Evolutionary conservation across 2,329 filamentous ascomycete species (phyloP), one percentile per base, ranked within the genome.

Genomic region (Paracoccidioides brasiliensis): DNA sequence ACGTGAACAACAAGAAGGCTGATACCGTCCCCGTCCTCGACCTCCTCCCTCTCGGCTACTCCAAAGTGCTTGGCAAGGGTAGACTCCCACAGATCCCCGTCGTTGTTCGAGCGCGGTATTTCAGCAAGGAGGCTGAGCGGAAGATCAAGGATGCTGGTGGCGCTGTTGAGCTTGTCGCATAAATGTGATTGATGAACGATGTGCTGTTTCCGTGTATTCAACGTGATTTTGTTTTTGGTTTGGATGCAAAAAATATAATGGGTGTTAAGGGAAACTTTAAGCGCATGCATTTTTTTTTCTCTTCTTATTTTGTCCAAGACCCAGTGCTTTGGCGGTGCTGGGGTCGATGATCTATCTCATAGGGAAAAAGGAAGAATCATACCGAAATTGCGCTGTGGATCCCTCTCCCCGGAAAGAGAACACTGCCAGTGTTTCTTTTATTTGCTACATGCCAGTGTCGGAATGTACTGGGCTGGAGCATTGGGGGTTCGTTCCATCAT

Each of bases 91-190:
- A 91, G 72, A 83, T 97, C 70, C 93, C 93, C 66, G 77, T 98
- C 69, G 88, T 98, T 70, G 90, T 98, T 66, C 88, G 88, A 73
- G 91, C 93, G 67, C 82, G 93, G 74, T 97, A 90, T 81, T 88
- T 98, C 78, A 90, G 85, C 82, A 86, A 87, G 74, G 85, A 95
- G 75, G 93, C 93, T 66, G 93, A 98, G 86, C 82, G 88, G 80
- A 98, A 98, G 87, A 96, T 98, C 78, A 95, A 88, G 75, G 89
- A 93, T 77, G 91, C 90, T 70, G 93, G 93, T 76, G 91, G 91
- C 78, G 88, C 95, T 71, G 80, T 95, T 70, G 89, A 96, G 83
- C 82, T 96, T 74, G 88, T 96, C 72, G 90, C 90, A 78, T 96
- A 86, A 81, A 70, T 54, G 49, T 46, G 32, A 54, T 44, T 15